Conservation (phyloP, 2,329 filamentous ascomycete genomes). For the Aspergillus eucalypticola region DNA sequence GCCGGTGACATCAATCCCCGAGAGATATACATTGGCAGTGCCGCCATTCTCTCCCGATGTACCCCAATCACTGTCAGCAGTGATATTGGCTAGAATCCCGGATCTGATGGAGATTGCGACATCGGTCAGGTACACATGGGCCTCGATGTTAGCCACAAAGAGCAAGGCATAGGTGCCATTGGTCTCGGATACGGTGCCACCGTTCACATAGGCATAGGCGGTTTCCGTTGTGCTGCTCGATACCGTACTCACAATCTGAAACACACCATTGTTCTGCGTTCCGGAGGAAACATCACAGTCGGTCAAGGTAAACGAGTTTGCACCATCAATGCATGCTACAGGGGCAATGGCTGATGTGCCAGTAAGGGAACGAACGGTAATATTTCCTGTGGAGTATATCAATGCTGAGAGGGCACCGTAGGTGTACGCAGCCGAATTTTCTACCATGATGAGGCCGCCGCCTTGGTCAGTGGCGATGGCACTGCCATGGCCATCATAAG, state of each 20-base stretch:
- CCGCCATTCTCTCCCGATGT: neutral
- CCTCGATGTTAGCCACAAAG: neutral
- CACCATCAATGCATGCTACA: neutral
- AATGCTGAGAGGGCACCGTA: neutral
- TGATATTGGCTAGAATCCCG: neutral
- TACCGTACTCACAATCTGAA: neutral
- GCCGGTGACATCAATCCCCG: neutral
- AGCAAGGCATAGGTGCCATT: neutral
- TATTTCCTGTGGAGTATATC: neutral
- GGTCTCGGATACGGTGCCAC: neutral
- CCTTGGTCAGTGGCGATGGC: neutral
- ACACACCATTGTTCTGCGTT: neutral
- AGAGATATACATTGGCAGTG: neutral
- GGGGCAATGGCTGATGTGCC: neutral
- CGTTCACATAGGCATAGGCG: neutral
- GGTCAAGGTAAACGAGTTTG: neutral
- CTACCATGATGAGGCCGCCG: neutral
- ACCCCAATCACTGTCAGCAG: neutral
- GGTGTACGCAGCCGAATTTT: neutral
- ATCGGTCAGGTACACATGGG: neutral
- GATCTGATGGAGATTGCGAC: neutral
- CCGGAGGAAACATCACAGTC: neutral
- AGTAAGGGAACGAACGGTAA: neutral
- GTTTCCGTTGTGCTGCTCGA: neutral
- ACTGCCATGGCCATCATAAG: neutral